A percentile compares a stretch with the other conserved stretches of the same genome.
These are phyloP conservation scores for Boletus sensibilis DNA, from an alignment of 768 basidiomycete species.

Conservation along the genomic window DNA sequence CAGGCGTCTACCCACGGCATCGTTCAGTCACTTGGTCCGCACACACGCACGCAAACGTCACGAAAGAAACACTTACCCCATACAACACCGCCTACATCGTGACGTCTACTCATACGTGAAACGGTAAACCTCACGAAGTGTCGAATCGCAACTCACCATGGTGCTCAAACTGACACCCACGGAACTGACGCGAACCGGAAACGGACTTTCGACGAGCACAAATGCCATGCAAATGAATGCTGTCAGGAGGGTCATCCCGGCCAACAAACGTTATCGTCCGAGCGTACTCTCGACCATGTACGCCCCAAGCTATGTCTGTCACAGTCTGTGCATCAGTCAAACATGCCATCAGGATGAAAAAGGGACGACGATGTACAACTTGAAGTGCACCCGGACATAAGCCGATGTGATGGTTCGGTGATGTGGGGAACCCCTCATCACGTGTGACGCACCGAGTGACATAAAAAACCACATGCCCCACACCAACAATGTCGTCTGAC, in stretches of 20 bases:
- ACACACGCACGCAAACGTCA: background rate
- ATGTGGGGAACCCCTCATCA: background rate
- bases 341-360: background rate
- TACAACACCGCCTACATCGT: conserved; percentile 89
- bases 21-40: background rate
- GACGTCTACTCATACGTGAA: conserved; percentile 36
- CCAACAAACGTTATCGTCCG: conserved; percentile 71
- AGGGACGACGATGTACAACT: conserved; percentile 50
- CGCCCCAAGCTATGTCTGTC: conserved; percentile 94
- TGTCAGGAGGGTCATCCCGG: conserved; percentile 74
- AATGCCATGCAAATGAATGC: conserved; percentile 74
- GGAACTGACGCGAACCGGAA: conserved; percentile 64
- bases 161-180: conserved; percentile 77
- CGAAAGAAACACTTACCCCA: conserved; percentile 41
- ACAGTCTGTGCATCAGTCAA: background rate
- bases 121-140: background rate
- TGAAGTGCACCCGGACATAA: conserved; percentile 78
- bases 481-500: conserved; percentile 70
- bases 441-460: conserved; percentile 61
- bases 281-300: conserved; percentile 70
- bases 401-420: conserved; percentile 39
- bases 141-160: conserved; percentile 38
- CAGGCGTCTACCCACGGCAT: conserved; percentile 66
- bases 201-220: conserved; percentile 51
- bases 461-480: conserved; percentile 79